Percentiles rank a stretch among this genome's conserved stretches.
Evolutionary conservation across 2,329 filamentous ascomycete species (phyloP).

Genomic region (Reticulascus tulasneorum): DNA sequence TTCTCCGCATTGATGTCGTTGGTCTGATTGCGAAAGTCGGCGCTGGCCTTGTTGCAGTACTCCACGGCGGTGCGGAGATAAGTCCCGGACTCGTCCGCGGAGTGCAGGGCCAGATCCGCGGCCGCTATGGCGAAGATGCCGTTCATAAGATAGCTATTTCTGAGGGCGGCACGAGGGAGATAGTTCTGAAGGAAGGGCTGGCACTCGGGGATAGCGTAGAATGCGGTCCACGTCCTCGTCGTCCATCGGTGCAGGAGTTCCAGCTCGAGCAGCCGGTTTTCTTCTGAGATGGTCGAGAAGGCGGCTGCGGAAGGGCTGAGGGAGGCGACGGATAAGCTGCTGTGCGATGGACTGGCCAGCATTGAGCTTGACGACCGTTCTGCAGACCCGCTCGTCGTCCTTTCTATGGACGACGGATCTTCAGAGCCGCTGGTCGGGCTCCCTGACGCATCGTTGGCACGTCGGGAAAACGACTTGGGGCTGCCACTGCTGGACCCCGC

Average conservation of each 20-base stretch:
- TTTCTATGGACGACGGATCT: no score
- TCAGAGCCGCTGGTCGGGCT: no score
- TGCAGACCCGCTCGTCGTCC: no score
- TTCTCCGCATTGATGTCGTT: slow-evolving; percentile 20
- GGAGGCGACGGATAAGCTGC: no score
- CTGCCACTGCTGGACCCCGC: no score
- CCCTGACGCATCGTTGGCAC: no score
- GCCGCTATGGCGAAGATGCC: slow-evolving; percentile 20
- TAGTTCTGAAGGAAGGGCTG: slow-evolving; percentile 26
- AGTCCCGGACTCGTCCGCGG: background rate
- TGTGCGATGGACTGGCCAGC: no score
- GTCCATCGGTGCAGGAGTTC: slow-evolving; percentile 50
- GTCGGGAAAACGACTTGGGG: no score
- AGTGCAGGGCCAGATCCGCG: background rate
- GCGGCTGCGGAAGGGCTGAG: background rate
- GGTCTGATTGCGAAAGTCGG: slow-evolving; percentile 16
- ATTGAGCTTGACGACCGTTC: no score
- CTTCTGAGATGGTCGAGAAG: background rate
- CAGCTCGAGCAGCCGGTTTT: slow-evolving; percentile 28
- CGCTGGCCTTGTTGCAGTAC: slow-evolving; percentile 5
- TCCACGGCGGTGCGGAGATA: slow-evolving; percentile 8
- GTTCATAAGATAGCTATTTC: slow-evolving; percentile 33
- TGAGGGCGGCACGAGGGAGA: slow-evolving; percentile 28
- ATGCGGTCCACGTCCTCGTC: slow-evolving; percentile 36
- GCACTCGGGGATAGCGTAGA: slow-evolving; percentile 33